phyloP scores from a whole-genome alignment of 1,284 basidiomycete species.

The Cryptococcus amylolentus region DNA sequence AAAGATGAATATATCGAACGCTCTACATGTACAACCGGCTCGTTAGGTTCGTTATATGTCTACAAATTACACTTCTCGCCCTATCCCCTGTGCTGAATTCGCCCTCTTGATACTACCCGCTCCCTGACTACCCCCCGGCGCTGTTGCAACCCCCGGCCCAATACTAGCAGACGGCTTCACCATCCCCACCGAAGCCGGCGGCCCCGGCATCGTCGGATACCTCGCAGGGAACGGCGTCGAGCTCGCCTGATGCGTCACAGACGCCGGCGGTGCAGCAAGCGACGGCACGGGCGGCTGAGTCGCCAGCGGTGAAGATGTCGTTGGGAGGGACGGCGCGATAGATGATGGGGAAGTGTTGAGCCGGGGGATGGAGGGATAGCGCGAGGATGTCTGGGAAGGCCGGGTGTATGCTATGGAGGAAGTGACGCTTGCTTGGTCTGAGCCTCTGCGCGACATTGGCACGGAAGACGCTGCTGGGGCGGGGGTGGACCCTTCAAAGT shows the following conservation, averaged over 20 bases:
- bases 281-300: not conserved
- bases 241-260: not conserved
- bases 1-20: not conserved
- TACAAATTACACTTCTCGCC: not conserved
- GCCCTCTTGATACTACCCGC: slow-evolving; percentile 11
- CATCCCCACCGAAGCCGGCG: not conserved
- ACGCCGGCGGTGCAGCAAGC: slow-evolving; percentile 1
- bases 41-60: not conserved
- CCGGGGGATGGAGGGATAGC: not conserved
- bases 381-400: not conserved
- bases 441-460: slow-evolving; percentile 14
- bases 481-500: not conserved
- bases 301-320: not conserved
- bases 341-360: not conserved
- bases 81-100: slow-evolving; percentile 10
- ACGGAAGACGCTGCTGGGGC: slow-evolving; percentile 6
- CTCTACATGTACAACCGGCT: not conserved
- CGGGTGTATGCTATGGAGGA: not conserved
- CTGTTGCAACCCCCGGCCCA: not conserved
- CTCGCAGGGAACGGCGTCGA: slow-evolving; percentile 2
- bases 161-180: not conserved
- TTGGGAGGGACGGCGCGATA: not conserved
- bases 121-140: slow-evolving; percentile 8
- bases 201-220: slow-evolving; percentile 11
- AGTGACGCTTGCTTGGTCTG: not conserved